A percentile compares a stretch with the other conserved stretches of the same genome.
phyloP scores from a whole-genome alignment of 2,329 filamentous ascomycete genomes.

The Beauveria bassiana region DNA sequence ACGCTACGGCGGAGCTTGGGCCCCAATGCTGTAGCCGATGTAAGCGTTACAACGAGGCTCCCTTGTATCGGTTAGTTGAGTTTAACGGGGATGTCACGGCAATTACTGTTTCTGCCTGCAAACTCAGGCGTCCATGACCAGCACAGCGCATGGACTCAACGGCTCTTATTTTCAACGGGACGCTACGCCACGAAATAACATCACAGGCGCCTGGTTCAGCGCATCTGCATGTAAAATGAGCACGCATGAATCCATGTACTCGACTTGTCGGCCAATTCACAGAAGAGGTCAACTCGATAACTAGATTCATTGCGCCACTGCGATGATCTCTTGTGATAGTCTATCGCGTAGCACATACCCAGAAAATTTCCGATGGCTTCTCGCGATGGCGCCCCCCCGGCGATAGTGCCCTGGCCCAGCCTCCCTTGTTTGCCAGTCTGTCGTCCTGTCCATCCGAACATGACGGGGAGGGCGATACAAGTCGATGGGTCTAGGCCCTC shows the following conservation, averaged over 20 bases:
- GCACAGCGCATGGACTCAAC: background rate
- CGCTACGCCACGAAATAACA: background rate
- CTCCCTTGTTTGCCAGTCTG: no score
- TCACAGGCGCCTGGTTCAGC: background rate
- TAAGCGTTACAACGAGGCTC: background rate
- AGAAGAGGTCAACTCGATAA: background rate
- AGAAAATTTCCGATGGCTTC: background rate
- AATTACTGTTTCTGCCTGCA: background rate
- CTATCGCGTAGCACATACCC: no score
- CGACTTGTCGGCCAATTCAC: background rate
- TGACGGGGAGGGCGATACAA: background rate
- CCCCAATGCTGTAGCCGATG: background rate
- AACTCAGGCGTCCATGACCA: background rate
- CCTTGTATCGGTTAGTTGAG: slow-evolving; percentile 11
- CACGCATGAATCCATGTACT: background rate
- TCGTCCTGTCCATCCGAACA: no score
- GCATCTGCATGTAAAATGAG: background rate
- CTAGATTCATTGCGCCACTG: no score
- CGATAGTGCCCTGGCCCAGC: background rate
- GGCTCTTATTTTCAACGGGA: background rate
- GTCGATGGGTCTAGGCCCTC: background rate
- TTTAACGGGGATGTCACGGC: slow-evolving; percentile 6
- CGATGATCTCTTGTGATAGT: no score
- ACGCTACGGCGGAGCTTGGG: background rate
- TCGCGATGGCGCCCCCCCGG: background rate